phyloP scores from a whole-genome alignment of 805 yeast genomes.

The Danielia reshetovae region DNA sequence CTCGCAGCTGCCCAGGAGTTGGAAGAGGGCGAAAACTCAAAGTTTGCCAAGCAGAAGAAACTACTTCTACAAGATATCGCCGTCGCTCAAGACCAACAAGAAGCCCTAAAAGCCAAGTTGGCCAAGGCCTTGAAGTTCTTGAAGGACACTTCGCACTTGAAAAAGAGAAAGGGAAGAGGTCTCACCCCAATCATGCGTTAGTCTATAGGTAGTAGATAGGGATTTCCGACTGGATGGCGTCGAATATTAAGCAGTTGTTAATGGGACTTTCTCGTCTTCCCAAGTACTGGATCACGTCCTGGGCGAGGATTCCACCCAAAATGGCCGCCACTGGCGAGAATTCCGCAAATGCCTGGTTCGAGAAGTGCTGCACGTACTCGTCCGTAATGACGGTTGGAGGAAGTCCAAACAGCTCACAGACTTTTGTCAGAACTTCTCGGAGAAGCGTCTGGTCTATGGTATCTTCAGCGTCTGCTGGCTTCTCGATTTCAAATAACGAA shows the following conservation, averaged over 20 bases:
- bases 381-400: conserved; percentile 45
- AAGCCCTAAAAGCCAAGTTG: conserved; percentile 23
- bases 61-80: conserved; percentile 16
- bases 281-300: conserved; percentile 80
- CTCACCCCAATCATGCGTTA: conserved; percentile 24
- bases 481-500: conserved; percentile 48
- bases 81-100: conserved; percentile 21
- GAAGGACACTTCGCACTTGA: conserved; percentile 38
- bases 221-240: conserved; percentile 67
- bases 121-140: conserved; percentile 33
- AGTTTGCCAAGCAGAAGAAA: conserved; percentile 20
- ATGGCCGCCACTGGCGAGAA: conserved; percentile 83
- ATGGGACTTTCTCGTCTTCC: conserved; percentile 76
- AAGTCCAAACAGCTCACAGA: conserved; percentile 31
- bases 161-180: conserved; percentile 40
- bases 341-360: conserved; percentile 56
- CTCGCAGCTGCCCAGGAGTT: conserved; percentile 18
- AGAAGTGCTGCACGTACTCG: conserved; percentile 37
- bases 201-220: conserved; percentile 54
- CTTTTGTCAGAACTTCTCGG: conserved; percentile 20
- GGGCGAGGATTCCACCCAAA: conserved; percentile 85
- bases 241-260: conserved; percentile 75
- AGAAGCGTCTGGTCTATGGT: conserved; percentile 21
- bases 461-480: conserved; percentile 21
- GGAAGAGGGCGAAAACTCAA: conserved; percentile 17